Conservation (phyloP, 2,329 filamentous ascomycete species). For the Cladorrhinum sp. region DNA sequence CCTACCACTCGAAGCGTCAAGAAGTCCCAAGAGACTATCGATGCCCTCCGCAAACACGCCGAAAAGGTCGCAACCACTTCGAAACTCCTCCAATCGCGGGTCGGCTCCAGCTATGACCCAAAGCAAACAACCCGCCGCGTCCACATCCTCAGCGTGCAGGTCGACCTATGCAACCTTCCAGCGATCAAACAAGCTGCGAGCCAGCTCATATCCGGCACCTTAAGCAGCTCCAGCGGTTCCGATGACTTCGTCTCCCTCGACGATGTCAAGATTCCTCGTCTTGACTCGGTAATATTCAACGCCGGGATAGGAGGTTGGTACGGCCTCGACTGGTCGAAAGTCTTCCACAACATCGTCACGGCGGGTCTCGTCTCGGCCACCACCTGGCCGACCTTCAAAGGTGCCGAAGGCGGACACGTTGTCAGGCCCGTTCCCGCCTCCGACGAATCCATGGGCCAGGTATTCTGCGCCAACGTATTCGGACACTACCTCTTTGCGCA, state of each 20-base stretch:
- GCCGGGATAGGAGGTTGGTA: slow-evolving; percentile 86
- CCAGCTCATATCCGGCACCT: slow-evolving; percentile 41
- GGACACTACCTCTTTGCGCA: slow-evolving; percentile 91
- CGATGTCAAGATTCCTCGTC: slow-evolving; percentile 58
- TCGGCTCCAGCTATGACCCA: slow-evolving; percentile 39
- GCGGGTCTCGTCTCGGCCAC: slow-evolving; percentile 61
- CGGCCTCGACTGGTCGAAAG: slow-evolving; percentile 67
- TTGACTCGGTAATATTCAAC: slow-evolving; percentile 81
- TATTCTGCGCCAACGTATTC: slow-evolving; percentile 91
- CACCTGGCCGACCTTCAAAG: slow-evolving; percentile 78
- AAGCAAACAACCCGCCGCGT: slow-evolving; percentile 48
- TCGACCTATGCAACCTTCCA: slow-evolving; percentile 59
- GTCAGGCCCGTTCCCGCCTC: slow-evolving; percentile 52
- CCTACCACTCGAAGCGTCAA: slow-evolving; percentile 73
- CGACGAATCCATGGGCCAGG: slow-evolving; percentile 60
- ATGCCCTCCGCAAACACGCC: slow-evolving; percentile 61
- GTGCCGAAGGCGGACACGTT: slow-evolving; percentile 48
- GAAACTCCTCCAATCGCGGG: slow-evolving; percentile 37
- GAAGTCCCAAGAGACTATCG: slow-evolving; percentile 73
- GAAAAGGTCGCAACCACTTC: slow-evolving; percentile 44
- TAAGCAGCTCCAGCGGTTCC: slow-evolving; percentile 44
- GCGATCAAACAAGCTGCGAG: slow-evolving; percentile 50
- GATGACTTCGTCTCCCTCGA: slow-evolving; percentile 37
- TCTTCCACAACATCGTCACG: slow-evolving; percentile 54
- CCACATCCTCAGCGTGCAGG: slow-evolving; percentile 56